Percentiles rank a stretch among this genome's conserved stretches.
These are phyloP conservation scores for Hypoxylon sp. DNA, from an alignment of 2,329 filamentous ascomycete genomes.

Conservation along the genomic window DNA sequence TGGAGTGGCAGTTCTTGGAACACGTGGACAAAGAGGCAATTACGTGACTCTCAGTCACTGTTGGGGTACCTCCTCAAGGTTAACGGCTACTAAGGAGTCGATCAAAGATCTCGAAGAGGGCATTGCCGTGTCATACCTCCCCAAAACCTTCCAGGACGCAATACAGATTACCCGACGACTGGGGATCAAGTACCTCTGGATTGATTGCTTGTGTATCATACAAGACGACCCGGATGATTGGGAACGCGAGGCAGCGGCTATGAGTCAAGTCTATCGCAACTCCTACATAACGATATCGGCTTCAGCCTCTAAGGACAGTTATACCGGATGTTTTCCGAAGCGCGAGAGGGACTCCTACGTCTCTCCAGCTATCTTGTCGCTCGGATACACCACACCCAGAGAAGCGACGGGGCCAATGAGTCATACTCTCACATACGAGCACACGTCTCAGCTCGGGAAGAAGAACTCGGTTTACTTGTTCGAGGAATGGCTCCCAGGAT, in stretches of 20 bases:
- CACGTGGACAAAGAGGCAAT: conserved; percentile 10
- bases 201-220: conserved; percentile 31
- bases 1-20: conserved; percentile 10
- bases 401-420: conserved; percentile 23
- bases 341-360: conserved; percentile 21
- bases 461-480: conserved; percentile 24
- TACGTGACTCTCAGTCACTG: conserved; percentile 29
- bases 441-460: conserved; percentile 11
- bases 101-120: conserved; percentile 17
- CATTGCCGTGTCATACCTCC: conserved; percentile 29
- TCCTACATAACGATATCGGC: conserved; percentile 29
- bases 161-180: conserved; percentile 24
- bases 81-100: conserved; percentile 25
- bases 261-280: conserved; percentile 30
- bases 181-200: conserved; percentile 29
- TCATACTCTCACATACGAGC: conserved; percentile 15
- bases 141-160: conserved; percentile 31
- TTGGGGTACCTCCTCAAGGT: conserved; percentile 27
- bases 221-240: conserved; percentile 30
- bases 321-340: conserved; percentile 21
- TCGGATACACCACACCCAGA: conserved; percentile 16
- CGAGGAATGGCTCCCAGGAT: conserved; percentile 32
- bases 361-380: conserved; percentile 20
- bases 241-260: conserved; percentile 23
- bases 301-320: conserved; percentile 23